Conservation (phyloP, 805 yeast species). For the Alloascoidea hylecoeti region DNA sequence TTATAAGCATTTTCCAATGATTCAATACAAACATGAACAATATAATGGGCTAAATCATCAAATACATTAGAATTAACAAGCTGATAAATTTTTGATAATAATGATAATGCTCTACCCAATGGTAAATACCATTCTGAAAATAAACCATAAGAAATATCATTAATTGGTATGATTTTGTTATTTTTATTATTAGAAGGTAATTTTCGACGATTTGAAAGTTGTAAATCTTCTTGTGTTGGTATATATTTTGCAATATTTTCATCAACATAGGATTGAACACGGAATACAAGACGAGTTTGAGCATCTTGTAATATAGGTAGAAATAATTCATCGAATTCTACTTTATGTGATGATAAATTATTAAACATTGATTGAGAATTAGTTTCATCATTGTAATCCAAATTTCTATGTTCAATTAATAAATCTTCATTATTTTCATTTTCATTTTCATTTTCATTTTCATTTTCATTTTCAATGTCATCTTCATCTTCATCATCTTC, state of each 20-base stretch:
- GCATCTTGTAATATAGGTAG: constrained; percentile 62
- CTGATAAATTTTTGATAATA: constrained; percentile 69
- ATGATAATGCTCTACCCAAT: constrained; percentile 46
- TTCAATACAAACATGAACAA: constrained; percentile 62
- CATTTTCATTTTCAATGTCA: constrained; percentile 6
- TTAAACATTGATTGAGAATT: constrained; percentile 9
- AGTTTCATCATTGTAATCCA: too few species aligned
- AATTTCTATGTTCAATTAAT: not conserved
- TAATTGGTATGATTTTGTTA: constrained; percentile 3
- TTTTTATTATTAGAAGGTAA: not conserved
- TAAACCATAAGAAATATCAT: constrained; percentile 5
- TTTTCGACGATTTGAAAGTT: constrained; percentile 2
- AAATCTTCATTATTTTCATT: not conserved
- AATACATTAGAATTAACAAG: constrained; percentile 62
- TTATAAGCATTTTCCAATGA: constrained; percentile 44
- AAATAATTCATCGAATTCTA: constrained; percentile 44
- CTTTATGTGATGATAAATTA: constrained; percentile 14
- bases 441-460: constrained; percentile 14
- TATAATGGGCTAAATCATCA: constrained; percentile 80
- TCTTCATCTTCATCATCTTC: constrained; percentile 20
- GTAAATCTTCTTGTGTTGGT: constrained; percentile 55
- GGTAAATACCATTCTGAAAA: constrained; percentile 54
- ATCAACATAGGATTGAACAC: constrained; percentile 63
- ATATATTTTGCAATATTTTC: constrained; percentile 50
- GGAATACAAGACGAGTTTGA: constrained; percentile 68